Base-by-base conservation (phyloP, 2,329 filamentous ascomycete species). In the Immersiporthe knoxdaviesiana region DNA sequence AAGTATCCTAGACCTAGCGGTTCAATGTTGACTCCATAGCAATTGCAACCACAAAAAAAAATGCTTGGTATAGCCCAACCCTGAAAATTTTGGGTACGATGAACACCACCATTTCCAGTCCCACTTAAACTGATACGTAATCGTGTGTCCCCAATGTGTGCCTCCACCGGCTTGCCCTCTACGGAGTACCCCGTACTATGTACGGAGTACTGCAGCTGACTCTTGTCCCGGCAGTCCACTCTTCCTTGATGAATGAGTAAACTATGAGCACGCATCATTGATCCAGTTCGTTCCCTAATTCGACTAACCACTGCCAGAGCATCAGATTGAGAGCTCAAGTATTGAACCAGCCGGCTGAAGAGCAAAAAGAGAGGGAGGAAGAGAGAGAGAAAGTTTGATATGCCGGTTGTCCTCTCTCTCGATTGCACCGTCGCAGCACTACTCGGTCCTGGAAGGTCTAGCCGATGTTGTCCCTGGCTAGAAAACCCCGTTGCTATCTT, bases 381-480 rank as follows among this genome's bases (percentile, higher is more conserved):
- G n/a, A n/a, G n/a, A n/a, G n/a, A n/a, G n/a, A n/a, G n/a, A n/a
- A n/a, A n/a, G n/a, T n/a, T n/a, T n/a, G 44, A 39, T 7, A 2
- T 12, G 11, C 11, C 11, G 6, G 37, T 39, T 10, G 37, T 39
- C 18, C 21, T 32, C 52, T 18, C 7, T 3, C 24, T 56, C 52
- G 56, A 59, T 59, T 35, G 56, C 56, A 59, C 21, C 8, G 56
- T 59, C 32, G 16, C 32, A 59, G 32, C 56, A 37, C 56, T 59
- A 59, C 18, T 10, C 32, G 16, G 30, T 37, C 32, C 32, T 37
- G 56, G 56, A 24, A 59, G 32, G 56, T 59, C 56, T 18, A 35
- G 56, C 56, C 56, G 56, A 59, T 21, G 3, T n/a, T 12, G 16
- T 30, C 27, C 52, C 52, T 30, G 24, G 52, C 52, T 56, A 56